phyloP scores from a whole-genome alignment of 2,329 filamentous ascomycete species.

The Phaeophleospora eucalypticola region DNA sequence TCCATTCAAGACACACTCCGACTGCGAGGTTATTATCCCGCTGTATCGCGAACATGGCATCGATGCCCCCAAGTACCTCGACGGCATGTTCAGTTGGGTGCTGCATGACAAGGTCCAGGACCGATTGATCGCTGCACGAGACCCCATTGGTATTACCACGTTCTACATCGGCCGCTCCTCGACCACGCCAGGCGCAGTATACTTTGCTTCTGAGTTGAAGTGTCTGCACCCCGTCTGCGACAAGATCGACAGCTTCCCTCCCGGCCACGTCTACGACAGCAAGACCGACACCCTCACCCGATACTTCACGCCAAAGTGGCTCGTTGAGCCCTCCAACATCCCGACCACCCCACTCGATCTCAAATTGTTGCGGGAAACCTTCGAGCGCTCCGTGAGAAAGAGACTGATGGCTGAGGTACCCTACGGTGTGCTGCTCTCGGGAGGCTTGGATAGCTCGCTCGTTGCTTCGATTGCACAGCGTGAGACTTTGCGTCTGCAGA shows the following conservation, averaged over 20 bases:
- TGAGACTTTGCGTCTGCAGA: slow-evolving; percentile 68
- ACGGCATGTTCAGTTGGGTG: slow-evolving; percentile 99
- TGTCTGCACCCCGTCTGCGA: slow-evolving; percentile 90
- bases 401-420: slow-evolving; percentile 98
- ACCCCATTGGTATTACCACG: slow-evolving; percentile 94
- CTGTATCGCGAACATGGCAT: slow-evolving; percentile 90
- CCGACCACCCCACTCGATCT: slow-evolving; percentile 79
- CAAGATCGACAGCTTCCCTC: slow-evolving; percentile 89
- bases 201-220: slow-evolving; percentile 97
- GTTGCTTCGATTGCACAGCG: slow-evolving; percentile 93
- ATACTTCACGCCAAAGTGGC: slow-evolving; percentile 89
- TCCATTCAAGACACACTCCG: slow-evolving; percentile 97
- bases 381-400: slow-evolving; percentile 92
- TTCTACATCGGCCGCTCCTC: slow-evolving; percentile 93
- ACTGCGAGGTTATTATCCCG: slow-evolving; percentile 98
- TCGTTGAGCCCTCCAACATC: slow-evolving; percentile 73
- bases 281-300: slow-evolving; percentile 77
- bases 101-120: slow-evolving; percentile 94
- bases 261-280: slow-evolving; percentile 94
- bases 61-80: slow-evolving; percentile 86
- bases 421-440: slow-evolving; percentile 91
- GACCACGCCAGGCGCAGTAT: slow-evolving; percentile 75
- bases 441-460: slow-evolving; percentile 91
- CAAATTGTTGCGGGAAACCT: slow-evolving; percentile 71
- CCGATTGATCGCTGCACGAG: slow-evolving; percentile 86